phyloP scores from a whole-genome alignment of 495 filamentous ascomycete genomes.

The Pyrenopolyporus hunteri region DNA sequence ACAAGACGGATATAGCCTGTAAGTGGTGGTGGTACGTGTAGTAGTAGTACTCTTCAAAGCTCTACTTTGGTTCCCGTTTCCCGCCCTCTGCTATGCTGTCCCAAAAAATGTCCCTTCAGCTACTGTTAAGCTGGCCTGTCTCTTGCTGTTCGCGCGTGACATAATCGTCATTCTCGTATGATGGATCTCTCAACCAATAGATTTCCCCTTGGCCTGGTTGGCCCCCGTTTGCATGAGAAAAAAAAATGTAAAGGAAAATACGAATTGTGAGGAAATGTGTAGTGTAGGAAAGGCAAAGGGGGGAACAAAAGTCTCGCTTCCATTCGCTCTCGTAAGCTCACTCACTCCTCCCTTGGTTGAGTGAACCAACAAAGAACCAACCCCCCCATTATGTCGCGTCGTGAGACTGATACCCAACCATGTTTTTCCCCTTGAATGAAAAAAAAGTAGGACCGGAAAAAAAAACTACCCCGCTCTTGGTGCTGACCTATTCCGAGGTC shows the following conservation, averaged over 20 bases:
- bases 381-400: slow-evolving; percentile 30
- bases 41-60: too few relatives aligned
- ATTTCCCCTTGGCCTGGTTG: slow-evolving; percentile 10
- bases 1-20: slow-evolving; percentile 33
- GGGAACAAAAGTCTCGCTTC: slow-evolving; percentile 10
- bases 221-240: slow-evolving; percentile 17
- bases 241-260: not conserved
- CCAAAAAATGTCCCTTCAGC: slow-evolving; percentile 28
- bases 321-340: slow-evolving; percentile 34
- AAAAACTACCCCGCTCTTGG: slow-evolving; percentile 24
- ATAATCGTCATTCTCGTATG: slow-evolving; percentile 41
- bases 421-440: slow-evolving; percentile 31
- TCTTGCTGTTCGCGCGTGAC: slow-evolving; percentile 34
- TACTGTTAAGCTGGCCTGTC: slow-evolving; percentile 34
- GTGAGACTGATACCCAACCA: slow-evolving; percentile 38
- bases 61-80: slow-evolving; percentile 12
- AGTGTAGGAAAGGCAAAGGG: not conserved
- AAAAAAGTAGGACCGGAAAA: slow-evolving; percentile 17
- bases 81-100: slow-evolving; percentile 27
- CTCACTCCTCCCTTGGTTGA: slow-evolving; percentile 6
- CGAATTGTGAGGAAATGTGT: not conserved
- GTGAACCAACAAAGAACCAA: slow-evolving; percentile 17
- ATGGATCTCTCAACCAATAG: slow-evolving; percentile 30
- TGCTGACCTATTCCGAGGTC: slow-evolving; percentile 11
- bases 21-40: too few relatives aligned